phyloP scores from a whole-genome alignment of 2,329 filamentous ascomycete species.

The Alternaria viburni region DNA sequence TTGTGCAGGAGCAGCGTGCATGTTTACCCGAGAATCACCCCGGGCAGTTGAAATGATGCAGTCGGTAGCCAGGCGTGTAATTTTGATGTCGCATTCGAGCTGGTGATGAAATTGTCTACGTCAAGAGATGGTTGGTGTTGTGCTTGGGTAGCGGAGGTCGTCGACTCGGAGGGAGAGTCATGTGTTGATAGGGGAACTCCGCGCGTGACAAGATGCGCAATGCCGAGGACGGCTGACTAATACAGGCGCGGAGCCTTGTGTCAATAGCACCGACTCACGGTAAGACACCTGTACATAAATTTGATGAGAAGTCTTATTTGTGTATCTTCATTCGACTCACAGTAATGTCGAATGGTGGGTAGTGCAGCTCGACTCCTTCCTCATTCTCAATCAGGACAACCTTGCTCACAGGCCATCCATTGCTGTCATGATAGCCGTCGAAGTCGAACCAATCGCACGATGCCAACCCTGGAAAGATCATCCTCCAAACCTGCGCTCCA shows the following conservation, averaged over 20 bases:
- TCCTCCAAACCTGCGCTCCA: slow-evolving; percentile 35
- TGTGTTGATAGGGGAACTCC: not conserved
- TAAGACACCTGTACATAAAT: not conserved
- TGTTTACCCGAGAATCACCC: not conserved
- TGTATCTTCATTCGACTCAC: slow-evolving; percentile 8
- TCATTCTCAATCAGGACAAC: slow-evolving; percentile 31
- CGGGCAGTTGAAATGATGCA: slow-evolving; percentile 1
- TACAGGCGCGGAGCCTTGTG: not conserved
- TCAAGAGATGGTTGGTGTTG: not conserved
- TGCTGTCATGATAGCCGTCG: slow-evolving; percentile 42
- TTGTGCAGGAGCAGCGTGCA: slow-evolving; percentile 3
- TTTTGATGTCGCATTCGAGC: not conserved
- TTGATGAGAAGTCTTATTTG: not conserved
- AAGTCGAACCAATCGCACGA: slow-evolving; percentile 43
- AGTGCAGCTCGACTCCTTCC: slow-evolving; percentile 31
- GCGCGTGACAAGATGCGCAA: not conserved
- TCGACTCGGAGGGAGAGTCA: not conserved
- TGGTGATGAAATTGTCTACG: not conserved
- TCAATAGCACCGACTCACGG: not conserved
- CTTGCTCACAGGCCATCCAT: slow-evolving; percentile 41
- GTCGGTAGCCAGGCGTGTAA: not conserved
- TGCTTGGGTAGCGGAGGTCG: not conserved
- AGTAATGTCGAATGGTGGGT: slow-evolving; percentile 39
- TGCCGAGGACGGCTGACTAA: not conserved
- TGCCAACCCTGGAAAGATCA: slow-evolving; percentile 32